Evolutionary conservation across 257 asterid species (phyloP).

Genomic region (Plectranthus barbatus): DNA sequence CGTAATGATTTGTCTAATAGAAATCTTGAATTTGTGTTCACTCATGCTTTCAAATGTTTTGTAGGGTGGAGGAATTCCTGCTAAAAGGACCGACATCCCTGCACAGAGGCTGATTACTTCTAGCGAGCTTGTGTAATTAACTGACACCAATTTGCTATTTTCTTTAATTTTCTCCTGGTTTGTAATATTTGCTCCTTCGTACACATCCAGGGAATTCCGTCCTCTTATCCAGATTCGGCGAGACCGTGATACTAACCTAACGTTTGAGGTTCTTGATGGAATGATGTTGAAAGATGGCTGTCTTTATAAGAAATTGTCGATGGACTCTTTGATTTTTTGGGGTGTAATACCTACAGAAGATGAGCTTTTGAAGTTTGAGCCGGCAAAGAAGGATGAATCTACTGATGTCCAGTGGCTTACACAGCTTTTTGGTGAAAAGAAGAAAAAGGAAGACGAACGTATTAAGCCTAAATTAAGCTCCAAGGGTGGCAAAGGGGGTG

Average conservation of each 20-base stretch:
- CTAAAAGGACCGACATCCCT: conserved; percentile 55
- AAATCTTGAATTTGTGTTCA: no score
- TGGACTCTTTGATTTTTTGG: conserved; percentile 73
- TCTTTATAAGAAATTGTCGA: conserved; percentile 64
- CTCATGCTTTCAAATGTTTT: conserved; percentile 9
- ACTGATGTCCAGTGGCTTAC: conserved; percentile 75
- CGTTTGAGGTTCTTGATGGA: conserved; percentile 78
- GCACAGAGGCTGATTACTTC: conserved; percentile 86
- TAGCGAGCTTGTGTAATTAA: conserved; percentile 84
- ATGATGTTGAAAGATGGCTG: conserved; percentile 96
- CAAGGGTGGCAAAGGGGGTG: conserved; percentile 29
- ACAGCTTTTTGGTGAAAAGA: conserved; percentile 72
- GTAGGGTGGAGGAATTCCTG: conserved; percentile 84
- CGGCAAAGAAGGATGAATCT: conserved; percentile 54
- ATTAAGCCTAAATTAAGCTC: conserved; percentile 8
- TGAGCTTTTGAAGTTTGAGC: conserved; percentile 90
- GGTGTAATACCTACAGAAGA: conserved; percentile 76
- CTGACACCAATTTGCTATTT: conserved; percentile 6
- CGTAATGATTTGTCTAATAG: no score
- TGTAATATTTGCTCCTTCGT: conserved; percentile 8
- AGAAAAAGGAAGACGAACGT: conserved; percentile 36
- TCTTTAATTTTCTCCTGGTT: conserved; percentile 8
- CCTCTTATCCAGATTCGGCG: conserved; percentile 83
- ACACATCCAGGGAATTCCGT: conserved; percentile 66
- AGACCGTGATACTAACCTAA: conserved; percentile 71